These are phyloP conservation scores for Fusarium virguliforme DNA, from an alignment of 2,329 filamentous ascomycete species.

Conservation along the genomic window DNA sequence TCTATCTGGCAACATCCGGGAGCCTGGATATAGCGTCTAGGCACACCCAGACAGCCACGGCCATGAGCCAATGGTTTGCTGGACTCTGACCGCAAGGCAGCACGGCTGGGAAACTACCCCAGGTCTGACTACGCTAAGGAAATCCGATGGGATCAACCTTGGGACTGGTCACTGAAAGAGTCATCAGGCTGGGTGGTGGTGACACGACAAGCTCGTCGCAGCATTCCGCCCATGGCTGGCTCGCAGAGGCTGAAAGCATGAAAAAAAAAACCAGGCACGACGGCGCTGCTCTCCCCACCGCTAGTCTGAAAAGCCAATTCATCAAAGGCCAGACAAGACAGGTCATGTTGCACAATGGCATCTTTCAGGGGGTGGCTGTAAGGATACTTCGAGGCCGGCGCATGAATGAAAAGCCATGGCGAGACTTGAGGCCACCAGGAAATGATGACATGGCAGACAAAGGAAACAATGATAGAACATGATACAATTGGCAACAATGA, in stretches of 20 bases:
- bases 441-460: conserved; percentile 23
- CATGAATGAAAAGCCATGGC: not conserved
- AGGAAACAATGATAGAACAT: conserved; percentile 13
- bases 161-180: not conserved
- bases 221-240: conserved; percentile 37
- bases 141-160: conserved; percentile 18
- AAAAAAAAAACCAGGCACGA: conserved; percentile 31
- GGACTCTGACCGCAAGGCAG: conserved; percentile 27
- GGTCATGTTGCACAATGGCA: conserved; percentile 27
- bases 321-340: conserved; percentile 7
- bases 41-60: conserved; percentile 17
- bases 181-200: conserved; percentile 13
- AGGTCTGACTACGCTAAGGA: conserved; percentile 20
- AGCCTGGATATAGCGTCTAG: conserved; percentile 28
- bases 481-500: not conserved
- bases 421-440: conserved; percentile 30
- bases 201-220: conserved; percentile 33
- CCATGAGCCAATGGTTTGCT: conserved; percentile 24
- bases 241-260: conserved; percentile 34
- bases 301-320: conserved; percentile 38
- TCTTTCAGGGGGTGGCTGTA: conserved; percentile 42
- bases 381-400: not conserved
- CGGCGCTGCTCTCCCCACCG: conserved; percentile 16
- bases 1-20: conserved; percentile 23
- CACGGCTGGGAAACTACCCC: conserved; percentile 32